Percentiles rank a stretch among this genome's conserved stretches.
Evolutionary conservation across 2,329 filamentous ascomycete genomes (phyloP).

Genomic region (Clarireedia homoeocarpa): DNA sequence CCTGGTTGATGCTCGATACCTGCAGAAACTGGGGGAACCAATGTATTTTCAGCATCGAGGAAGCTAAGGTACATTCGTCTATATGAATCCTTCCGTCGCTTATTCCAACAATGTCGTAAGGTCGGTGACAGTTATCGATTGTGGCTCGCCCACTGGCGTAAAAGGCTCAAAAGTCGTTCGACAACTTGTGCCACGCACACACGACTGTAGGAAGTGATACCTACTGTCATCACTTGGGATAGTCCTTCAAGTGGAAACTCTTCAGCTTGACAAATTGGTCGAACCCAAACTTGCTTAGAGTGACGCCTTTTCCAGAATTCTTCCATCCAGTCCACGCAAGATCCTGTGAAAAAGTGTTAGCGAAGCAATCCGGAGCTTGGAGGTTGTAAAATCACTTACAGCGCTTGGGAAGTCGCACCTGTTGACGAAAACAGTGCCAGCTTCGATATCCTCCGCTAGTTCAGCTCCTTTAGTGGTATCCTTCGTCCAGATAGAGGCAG

Average conservation of each 20-base stretch:
- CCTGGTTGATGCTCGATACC: constrained; percentile 4
- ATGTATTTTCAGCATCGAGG: background rate
- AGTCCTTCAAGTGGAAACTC: constrained; percentile 88
- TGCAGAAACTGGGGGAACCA: background rate
- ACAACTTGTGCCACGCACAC: constrained; percentile 6
- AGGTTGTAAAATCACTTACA: constrained; percentile 45
- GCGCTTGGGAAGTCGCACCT: constrained; percentile 87
- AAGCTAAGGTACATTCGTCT: constrained; percentile 4
- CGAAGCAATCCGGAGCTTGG: constrained; percentile 12
- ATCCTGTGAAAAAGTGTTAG: constrained; percentile 47
- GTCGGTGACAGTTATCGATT: constrained; percentile 3
- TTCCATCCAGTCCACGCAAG: constrained; percentile 98
- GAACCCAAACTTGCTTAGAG: constrained; percentile 82
- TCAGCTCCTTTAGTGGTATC: constrained; percentile 68
- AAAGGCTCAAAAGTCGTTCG: constrained; percentile 8
- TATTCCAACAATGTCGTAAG: background rate
- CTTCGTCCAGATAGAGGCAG: constrained; percentile 96
- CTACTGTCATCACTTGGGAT: constrained; percentile 40
- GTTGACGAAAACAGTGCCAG: constrained; percentile 94
- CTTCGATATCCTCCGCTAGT: constrained; percentile 74
- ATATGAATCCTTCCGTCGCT: constrained; percentile 8
- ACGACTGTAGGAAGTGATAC: constrained; percentile 5
- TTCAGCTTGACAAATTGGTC: constrained; percentile 95
- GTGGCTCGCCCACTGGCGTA: constrained; percentile 1
- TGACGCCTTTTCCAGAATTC: constrained; percentile 88